These are phyloP conservation scores for Prunus dulcis DNA, from an alignment of 306 rosid species.

Conservation along the genomic window DNA sequence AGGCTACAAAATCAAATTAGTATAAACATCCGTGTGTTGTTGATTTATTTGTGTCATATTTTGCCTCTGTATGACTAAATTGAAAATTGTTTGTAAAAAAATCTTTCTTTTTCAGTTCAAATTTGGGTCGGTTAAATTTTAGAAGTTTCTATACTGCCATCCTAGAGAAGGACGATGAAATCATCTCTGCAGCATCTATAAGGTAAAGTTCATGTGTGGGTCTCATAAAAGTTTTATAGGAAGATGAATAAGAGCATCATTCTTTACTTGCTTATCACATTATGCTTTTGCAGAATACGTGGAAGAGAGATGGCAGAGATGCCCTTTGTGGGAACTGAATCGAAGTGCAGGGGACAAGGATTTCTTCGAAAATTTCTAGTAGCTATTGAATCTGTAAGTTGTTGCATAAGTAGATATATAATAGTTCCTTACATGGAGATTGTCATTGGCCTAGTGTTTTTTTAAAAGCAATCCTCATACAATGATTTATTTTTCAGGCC, in stretches of 20 bases:
- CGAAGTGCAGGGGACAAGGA: conserved; percentile 22
- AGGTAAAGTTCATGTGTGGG: conserved; percentile 17
- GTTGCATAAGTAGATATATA: not conserved
- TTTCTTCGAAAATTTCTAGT: conserved; percentile 19
- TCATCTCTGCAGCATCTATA: conserved; percentile 34
- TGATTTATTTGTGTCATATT: too few relatives aligned
- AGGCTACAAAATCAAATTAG: too few relatives aligned
- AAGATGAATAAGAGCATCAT: not conserved
- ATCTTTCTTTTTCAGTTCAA: conserved; percentile 20
- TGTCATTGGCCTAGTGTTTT: not conserved
- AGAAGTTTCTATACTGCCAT: conserved; percentile 32
- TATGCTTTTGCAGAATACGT: conserved; percentile 25
- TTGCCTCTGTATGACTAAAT: not conserved
- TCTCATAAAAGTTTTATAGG: not conserved
- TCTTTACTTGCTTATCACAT: not conserved
- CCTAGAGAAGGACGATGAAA: conserved; percentile 35
- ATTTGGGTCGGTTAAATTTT: conserved; percentile 32
- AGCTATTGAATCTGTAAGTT: conserved; percentile 37
- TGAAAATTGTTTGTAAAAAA: not conserved
- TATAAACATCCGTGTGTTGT: too few relatives aligned
- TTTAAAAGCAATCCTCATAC: not conserved
- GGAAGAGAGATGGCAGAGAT: conserved; percentile 34
- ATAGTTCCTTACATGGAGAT: not conserved
- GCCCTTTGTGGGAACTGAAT: conserved; percentile 35
- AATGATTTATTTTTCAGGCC: conserved; percentile 15